Evolutionary conservation across 1,284 basidiomycete species (phyloP).

Genomic region (Cryptococcus sp.): DNA sequence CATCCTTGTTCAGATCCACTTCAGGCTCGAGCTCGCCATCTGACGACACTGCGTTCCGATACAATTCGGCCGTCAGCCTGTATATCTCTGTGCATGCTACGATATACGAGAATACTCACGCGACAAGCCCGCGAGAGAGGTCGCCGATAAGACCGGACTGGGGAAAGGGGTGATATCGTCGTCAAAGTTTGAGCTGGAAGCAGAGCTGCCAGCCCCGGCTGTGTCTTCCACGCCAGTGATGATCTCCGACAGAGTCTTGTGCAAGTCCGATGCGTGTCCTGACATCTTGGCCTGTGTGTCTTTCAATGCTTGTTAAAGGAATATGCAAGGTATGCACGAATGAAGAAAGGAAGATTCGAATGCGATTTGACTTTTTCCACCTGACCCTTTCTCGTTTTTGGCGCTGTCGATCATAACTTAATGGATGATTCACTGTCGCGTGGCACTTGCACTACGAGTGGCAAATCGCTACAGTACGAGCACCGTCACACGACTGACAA

Average conservation of each 20-base stretch:
- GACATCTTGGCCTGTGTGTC: slow-evolving; percentile 3
- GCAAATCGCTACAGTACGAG: neutral
- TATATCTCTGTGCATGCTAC: neutral
- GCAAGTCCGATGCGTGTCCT: slow-evolving; percentile 11
- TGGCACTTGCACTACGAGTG: neutral
- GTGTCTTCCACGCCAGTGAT: slow-evolving; percentile 40
- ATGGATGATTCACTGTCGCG: too few relatives aligned
- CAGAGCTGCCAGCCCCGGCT: slow-evolving; percentile 14
- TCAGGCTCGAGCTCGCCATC: slow-evolving; percentile 50
- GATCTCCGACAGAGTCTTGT: slow-evolving; percentile 20
- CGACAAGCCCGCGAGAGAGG: slow-evolving; percentile 42
- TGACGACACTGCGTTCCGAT: slow-evolving; percentile 37
- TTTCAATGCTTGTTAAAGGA: neutral
- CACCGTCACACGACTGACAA: neutral
- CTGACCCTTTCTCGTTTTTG: neutral
- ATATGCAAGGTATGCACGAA: neutral
- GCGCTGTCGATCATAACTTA: too few relatives aligned
- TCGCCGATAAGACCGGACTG: slow-evolving; percentile 38
- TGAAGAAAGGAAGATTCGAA: neutral
- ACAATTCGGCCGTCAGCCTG: neutral
- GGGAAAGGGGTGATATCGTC: slow-evolving; percentile 52
- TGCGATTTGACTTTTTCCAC: neutral
- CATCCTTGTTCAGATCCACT: slow-evolving; percentile 45
- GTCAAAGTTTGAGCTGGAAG: slow-evolving; percentile 17
- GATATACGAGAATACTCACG: slow-evolving; percentile 33